Conservation (phyloP, 2,329 filamentous ascomycete species). For the Rhynchosporium agropyri region DNA sequence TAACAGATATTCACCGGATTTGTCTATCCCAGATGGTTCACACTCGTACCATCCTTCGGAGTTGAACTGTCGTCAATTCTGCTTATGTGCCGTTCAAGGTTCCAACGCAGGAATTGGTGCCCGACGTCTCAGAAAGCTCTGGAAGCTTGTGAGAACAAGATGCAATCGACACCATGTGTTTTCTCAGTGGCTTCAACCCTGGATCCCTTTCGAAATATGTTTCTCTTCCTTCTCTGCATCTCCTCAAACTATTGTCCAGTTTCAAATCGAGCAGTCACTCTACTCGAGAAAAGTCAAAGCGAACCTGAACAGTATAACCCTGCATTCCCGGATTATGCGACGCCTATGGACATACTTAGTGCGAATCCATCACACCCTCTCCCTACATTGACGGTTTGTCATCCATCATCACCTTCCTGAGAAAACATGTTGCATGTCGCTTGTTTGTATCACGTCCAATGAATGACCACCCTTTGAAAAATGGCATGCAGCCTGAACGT, state of each 20-base stretch:
- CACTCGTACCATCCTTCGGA: neutral
- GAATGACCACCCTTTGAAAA: constrained; percentile 3
- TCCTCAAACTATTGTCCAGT: constrained; percentile 4
- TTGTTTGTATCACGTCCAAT: constrained; percentile 14
- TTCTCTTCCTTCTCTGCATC: neutral
- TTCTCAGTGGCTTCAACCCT: neutral
- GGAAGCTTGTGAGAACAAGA: neutral
- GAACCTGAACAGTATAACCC: neutral
- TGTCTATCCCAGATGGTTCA: neutral
- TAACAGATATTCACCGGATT: neutral
- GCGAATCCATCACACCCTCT: neutral
- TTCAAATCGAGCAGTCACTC: neutral
- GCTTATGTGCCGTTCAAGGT: neutral
- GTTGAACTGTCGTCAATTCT: neutral
- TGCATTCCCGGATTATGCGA: neutral
- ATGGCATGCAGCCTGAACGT: constrained; percentile 13
- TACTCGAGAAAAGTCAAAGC: constrained; percentile 7
- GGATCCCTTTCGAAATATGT: neutral
- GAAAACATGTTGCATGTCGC: constrained; percentile 15
- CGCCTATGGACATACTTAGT: neutral
- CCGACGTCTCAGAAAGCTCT: neutral
- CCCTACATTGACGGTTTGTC: constrained; percentile 5
- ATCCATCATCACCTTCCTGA: neutral
- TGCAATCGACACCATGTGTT: neutral
- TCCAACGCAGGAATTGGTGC: neutral